A percentile compares a stretch with the other conserved stretches of the same genome.
phyloP scores from a whole-genome alignment of 768 basidiomycete genomes.

The Macrolepiota fuliginosa region DNA sequence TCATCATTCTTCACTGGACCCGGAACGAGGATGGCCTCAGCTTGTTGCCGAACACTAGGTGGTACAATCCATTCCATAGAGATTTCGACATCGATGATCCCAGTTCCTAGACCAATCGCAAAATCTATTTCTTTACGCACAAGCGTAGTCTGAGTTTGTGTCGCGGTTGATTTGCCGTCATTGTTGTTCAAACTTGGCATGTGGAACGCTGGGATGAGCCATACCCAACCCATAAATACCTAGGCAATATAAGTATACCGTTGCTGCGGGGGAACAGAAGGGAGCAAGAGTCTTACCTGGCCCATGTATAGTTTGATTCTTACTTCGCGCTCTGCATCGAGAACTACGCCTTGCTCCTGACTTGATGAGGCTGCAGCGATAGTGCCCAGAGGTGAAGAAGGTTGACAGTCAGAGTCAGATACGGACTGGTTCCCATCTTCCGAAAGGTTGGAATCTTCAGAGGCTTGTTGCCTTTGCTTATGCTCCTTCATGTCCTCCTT shows the following conservation, averaged over 20 bases:
- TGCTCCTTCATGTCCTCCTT: slow-evolving; percentile 27
- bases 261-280: slow-evolving; percentile 1
- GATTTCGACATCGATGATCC: slow-evolving; percentile 66
- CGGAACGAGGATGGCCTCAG: slow-evolving; percentile 12
- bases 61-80: slow-evolving; percentile 47
- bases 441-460: background rate
- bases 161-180: slow-evolving; percentile 7
- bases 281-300: slow-evolving; percentile 38
- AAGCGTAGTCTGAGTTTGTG: slow-evolving; percentile 32
- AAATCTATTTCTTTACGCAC: slow-evolving; percentile 73
- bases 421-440: background rate
- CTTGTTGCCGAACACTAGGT: background rate
- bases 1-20: slow-evolving; percentile 15
- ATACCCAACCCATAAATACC: slow-evolving; percentile 82
- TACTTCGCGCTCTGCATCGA: slow-evolving; percentile 68
- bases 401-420: background rate
- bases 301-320: slow-evolving; percentile 73
- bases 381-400: background rate
- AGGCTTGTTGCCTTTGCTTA: background rate
- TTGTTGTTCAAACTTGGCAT: slow-evolving; percentile 46
- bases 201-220: slow-evolving; percentile 86
- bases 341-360: slow-evolving; percentile 42
- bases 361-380: background rate
- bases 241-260: slow-evolving; percentile 23
- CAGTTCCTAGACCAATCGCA: slow-evolving; percentile 67